Evolutionary conservation across 768 basidiomycete species (phyloP).

Genomic region (Suillus weaverae): DNA sequence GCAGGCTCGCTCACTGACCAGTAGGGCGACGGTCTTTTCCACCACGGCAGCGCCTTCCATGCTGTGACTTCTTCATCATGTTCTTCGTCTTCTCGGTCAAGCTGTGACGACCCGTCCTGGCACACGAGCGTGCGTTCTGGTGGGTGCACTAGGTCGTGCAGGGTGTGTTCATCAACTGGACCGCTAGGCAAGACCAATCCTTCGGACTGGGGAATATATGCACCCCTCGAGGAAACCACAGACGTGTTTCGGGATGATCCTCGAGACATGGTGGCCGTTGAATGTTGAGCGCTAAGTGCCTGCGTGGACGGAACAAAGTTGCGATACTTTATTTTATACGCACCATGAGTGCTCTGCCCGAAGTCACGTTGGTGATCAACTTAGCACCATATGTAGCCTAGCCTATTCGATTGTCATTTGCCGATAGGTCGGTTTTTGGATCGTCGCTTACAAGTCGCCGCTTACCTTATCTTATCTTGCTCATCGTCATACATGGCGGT

Average conservation of each 20-base stretch:
- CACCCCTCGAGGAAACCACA: conserved; percentile 16
- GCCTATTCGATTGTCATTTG: too few relatives aligned
- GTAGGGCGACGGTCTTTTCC: conserved; percentile 69
- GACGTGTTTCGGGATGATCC: conserved; percentile 22
- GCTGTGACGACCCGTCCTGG: conserved; percentile 10
- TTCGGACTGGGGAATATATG: conserved; percentile 31
- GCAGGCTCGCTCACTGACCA: conserved; percentile 49
- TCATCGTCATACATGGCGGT: conserved; percentile 6
- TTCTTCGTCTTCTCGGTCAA: conserved; percentile 26
- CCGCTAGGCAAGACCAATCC: conserved; percentile 46
- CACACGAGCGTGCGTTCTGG: conserved; percentile 38
- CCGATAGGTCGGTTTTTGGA: too few relatives aligned
- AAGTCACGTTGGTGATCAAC: too few relatives aligned
- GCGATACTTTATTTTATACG: background rate
- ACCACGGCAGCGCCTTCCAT: conserved; percentile 58
- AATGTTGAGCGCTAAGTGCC: conserved; percentile 10
- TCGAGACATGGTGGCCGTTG: conserved; percentile 18
- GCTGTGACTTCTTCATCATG: conserved; percentile 29
- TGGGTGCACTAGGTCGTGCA: conserved; percentile 47
- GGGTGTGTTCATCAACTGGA: conserved; percentile 43
- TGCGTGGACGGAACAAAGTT: background rate
- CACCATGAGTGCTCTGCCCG: background rate
- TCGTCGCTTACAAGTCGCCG: too few relatives aligned
- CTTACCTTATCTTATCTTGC: background rate
- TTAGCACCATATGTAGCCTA: too few relatives aligned